Conservation (phyloP, 805 yeast species). For the Myxozyma neotropica region DNA sequence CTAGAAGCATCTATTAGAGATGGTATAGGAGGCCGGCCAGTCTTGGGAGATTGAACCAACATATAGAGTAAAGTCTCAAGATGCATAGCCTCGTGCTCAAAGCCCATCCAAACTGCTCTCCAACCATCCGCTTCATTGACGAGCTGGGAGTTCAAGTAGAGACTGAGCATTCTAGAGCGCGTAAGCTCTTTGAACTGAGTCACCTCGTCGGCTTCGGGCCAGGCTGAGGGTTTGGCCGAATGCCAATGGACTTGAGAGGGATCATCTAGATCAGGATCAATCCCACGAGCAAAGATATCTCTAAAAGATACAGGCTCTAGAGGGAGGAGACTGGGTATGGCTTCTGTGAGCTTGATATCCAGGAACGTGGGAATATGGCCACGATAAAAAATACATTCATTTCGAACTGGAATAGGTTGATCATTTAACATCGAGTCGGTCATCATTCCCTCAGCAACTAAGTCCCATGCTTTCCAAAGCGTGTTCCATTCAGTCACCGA, state of each 20-base stretch:
- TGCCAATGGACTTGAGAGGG: slow-evolving; percentile 35
- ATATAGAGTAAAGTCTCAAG: slow-evolving; percentile 35
- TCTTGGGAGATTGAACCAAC: slow-evolving; percentile 29
- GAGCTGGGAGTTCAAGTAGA: neutral
- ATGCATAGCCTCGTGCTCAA: slow-evolving; percentile 37
- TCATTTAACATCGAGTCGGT: slow-evolving; percentile 23
- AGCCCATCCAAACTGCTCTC: slow-evolving; percentile 35
- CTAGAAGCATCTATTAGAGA: neutral
- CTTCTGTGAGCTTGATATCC: slow-evolving; percentile 32
- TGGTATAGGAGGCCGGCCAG: slow-evolving; percentile 14
- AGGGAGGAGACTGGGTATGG: slow-evolving; percentile 6
- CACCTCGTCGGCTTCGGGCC: slow-evolving; percentile 27
- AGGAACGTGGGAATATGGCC: slow-evolving; percentile 36
- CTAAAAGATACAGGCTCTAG: slow-evolving; percentile 19
- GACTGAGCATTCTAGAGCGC: slow-evolving; percentile 14
- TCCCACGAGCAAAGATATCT: slow-evolving; percentile 35
- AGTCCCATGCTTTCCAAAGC: slow-evolving; percentile 35
- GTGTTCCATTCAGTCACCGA: slow-evolving; percentile 25
- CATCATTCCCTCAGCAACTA: slow-evolving; percentile 27
- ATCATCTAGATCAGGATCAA: slow-evolving; percentile 36
- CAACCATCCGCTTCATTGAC: neutral
- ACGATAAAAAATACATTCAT: slow-evolving; percentile 34
- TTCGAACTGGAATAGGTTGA: slow-evolving; percentile 34
- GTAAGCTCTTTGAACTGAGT: slow-evolving; percentile 16
- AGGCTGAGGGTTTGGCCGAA: slow-evolving; percentile 26